Percentiles rank a stretch among this genome's conserved stretches.
These are phyloP conservation scores for Licmophora abbreviata DNA, from an alignment of 108 stramenopile genomes.

Conservation along the genomic window DNA sequence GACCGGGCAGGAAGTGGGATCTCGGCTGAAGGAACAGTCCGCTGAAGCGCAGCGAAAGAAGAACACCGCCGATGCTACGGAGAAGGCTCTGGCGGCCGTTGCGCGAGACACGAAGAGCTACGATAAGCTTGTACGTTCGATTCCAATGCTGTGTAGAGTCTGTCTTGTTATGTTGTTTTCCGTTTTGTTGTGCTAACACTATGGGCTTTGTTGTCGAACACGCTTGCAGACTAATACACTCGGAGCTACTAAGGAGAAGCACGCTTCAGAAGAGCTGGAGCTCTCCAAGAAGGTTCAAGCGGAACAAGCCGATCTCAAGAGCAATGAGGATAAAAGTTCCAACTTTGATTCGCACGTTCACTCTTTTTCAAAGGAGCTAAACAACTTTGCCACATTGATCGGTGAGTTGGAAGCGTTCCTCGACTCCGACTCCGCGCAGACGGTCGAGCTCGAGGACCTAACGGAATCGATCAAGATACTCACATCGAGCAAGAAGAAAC, in stretches of 20 bases:
- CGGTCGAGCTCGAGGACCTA: background rate
- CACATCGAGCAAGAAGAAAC: background rate
- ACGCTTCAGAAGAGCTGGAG: background rate
- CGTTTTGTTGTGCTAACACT: background rate
- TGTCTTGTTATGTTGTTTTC: background rate
- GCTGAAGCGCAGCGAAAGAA: background rate
- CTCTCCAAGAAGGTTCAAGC: background rate
- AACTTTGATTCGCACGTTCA: background rate
- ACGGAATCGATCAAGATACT: background rate
- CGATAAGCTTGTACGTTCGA: background rate
- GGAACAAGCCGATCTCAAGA: background rate
- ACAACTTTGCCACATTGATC: background rate
- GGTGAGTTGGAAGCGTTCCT: background rate
- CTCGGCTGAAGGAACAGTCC: background rate
- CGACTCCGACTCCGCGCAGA: background rate
- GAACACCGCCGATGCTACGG: background rate
- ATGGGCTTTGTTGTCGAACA: background rate
- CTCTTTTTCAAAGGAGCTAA: background rate
- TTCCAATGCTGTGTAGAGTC: background rate
- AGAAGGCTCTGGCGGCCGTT: background rate
- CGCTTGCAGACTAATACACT: background rate
- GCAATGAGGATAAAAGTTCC: background rate
- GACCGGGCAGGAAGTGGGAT: background rate
- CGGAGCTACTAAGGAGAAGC: background rate
- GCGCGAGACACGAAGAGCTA: background rate